Conservation (phyloP, 306 rosid genomes). For the Vachellia collinsii region DNA sequence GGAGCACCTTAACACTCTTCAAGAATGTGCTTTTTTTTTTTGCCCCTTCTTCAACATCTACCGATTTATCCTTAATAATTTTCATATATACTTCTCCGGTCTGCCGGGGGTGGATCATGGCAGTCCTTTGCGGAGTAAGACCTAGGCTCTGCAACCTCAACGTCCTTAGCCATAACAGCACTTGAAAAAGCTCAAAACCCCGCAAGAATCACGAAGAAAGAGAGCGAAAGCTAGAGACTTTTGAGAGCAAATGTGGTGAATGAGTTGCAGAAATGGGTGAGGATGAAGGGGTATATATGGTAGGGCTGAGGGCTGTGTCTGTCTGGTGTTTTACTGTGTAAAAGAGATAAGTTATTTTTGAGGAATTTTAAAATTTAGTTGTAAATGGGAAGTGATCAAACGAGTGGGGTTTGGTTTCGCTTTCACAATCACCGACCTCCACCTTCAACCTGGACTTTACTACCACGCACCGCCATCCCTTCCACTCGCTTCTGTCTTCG, state of each 20-base stretch:
- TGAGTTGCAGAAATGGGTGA: not conserved
- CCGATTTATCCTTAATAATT: not conserved
- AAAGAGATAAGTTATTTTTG: not conserved
- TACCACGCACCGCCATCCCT: constrained; percentile 36
- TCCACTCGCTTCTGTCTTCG: constrained; percentile 32
- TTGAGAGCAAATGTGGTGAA: not conserved
- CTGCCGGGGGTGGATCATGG: constrained; percentile 81
- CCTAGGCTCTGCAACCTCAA: constrained; percentile 67
- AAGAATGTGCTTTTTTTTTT: not conserved
- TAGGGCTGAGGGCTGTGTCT: not conserved
- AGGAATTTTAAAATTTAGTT: not conserved
- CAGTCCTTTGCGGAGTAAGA: constrained; percentile 79
- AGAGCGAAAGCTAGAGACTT: not conserved
- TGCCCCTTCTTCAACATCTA: not conserved
- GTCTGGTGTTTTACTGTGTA: not conserved
- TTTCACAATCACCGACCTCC: constrained; percentile 59
- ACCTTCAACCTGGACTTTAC: constrained; percentile 36
- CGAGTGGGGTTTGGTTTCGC: constrained; percentile 26
- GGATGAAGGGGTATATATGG: constrained; percentile 10
- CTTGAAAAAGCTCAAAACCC: not conserved
- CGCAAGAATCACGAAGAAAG: not conserved
- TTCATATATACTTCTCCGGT: not conserved
- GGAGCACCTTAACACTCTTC: not conserved
- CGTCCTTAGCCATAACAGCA: constrained; percentile 62
- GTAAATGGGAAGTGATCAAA: not conserved